Evolutionary conservation across 2,329 filamentous ascomycete genomes (phyloP), one percentile per base, ranked within the genome.

Genomic region (Gyromitra esculenta): DNA sequence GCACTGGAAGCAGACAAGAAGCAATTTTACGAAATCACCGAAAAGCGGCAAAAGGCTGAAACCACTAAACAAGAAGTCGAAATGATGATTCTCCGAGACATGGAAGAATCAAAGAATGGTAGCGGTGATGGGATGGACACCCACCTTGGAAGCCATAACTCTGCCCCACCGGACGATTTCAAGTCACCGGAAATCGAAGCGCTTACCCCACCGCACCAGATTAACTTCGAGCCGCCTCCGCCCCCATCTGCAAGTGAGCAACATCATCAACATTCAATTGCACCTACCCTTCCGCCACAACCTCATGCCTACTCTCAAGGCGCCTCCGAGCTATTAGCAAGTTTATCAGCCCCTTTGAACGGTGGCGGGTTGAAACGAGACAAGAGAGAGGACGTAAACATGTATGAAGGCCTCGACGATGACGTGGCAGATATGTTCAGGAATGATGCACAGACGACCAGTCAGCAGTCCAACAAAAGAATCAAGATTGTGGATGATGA

Each of bases 21-120:
- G 3, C 87, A 91, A 45, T 85, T 90, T n/a, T 82, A 86, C 5
- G 88, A 91, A 15, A 84, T 98, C 21, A 84, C 86, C 2, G 86
- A 85, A n/a, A 90, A 91, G 72, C 93, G 91, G 80, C 84, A 85
- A 1, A 89, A 90, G 72, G 92, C 94, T 15, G 94, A 97, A 80
- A 85, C 87, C 18, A 94, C 93, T 84, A 97, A 96, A 83, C 90
- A 91, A 67, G 91, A 96, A 62, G 94, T 99, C 6, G 96, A 99
- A 83, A 89, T 95, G 79, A 91, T 89, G 63, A 98, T 99, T 80
- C 93, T 99, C 88, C 89, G 91, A 66, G 93, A 92, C 7, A 87
- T 97, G 25, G 89, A 90, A 13, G 88, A 89, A 0, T 87, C 90
- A 7, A 86, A 85, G 68, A 87, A 88, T 73, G 15, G 45, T 43